Conservation (phyloP, 1,284 basidiomycete species). For the Sutorius eximius region DNA sequence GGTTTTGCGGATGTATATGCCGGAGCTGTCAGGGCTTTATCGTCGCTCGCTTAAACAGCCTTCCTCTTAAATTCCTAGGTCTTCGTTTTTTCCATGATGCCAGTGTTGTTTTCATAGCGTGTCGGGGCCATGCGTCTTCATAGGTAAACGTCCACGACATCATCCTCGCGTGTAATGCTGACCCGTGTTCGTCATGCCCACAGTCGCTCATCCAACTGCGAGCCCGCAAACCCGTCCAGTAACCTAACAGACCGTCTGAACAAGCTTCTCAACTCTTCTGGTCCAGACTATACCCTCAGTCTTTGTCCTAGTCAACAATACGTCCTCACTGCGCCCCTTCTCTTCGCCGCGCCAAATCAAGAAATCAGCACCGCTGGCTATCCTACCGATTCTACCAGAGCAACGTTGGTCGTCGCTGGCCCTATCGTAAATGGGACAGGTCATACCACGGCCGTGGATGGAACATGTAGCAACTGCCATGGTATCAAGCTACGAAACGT, state of each 20-base stretch:
- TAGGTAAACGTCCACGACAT: slow-evolving; percentile 6
- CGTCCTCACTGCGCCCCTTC: slow-evolving; percentile 59
- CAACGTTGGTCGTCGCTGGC: slow-evolving; percentile 59
- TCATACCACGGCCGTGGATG: slow-evolving; percentile 72
- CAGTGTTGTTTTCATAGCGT: not conserved
- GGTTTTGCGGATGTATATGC: too few relatives aligned
- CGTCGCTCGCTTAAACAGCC: not conserved
- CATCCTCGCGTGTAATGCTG: not conserved
- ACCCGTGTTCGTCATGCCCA: slow-evolving; percentile 5
- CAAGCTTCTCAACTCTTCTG: slow-evolving; percentile 60
- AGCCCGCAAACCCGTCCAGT: slow-evolving; percentile 54
- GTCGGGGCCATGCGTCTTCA: slow-evolving; percentile 12
- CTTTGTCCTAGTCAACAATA: slow-evolving; percentile 68
- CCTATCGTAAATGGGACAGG: slow-evolving; percentile 52
- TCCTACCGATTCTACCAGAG: slow-evolving; percentile 57
- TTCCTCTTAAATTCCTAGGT: not conserved
- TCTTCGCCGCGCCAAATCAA: slow-evolving; percentile 64
- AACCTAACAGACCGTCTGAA: slow-evolving; percentile 74
- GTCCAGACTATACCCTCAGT: slow-evolving; percentile 59
- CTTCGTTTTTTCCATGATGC: not conserved
- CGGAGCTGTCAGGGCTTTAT: not conserved
- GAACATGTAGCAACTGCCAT: slow-evolving; percentile 55
- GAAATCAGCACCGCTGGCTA: slow-evolving; percentile 80
- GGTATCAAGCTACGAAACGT: slow-evolving; percentile 67
- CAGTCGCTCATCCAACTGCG: slow-evolving; percentile 38